A percentile compares a stretch with the other conserved stretches of the same genome.
Conservation (phyloP, 2,329 filamentous ascomycete species). For the Ceratocystis alfenasii region DNA sequence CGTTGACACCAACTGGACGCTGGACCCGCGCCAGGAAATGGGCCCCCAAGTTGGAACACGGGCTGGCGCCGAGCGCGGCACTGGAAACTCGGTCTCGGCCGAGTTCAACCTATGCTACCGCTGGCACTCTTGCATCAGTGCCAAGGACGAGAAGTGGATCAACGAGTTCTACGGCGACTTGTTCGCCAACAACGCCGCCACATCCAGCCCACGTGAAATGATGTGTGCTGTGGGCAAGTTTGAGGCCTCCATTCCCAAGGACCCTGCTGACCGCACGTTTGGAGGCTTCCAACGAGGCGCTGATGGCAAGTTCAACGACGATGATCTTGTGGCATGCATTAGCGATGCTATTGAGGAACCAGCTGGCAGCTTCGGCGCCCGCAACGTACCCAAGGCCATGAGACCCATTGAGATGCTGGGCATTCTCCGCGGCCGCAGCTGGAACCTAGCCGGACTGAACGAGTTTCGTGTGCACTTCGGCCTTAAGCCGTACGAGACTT, state of each 20-base stretch:
- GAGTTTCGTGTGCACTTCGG: constrained; percentile 77
- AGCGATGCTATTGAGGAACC: constrained; percentile 60
- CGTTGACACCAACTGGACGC: constrained; percentile 61
- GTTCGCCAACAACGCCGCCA: constrained; percentile 21
- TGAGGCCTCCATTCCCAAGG: constrained; percentile 46
- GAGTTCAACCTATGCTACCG: constrained; percentile 85
- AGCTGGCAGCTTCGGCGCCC: constrained; percentile 61
- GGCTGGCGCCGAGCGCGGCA: constrained; percentile 52
- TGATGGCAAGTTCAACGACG: constrained; percentile 61
- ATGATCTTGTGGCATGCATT: constrained; percentile 62
- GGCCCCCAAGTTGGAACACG: constrained; percentile 43
- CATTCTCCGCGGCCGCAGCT: constrained; percentile 63
- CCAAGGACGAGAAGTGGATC: constrained; percentile 70
- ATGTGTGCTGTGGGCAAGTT: constrained; percentile 51
- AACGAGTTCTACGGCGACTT: constrained; percentile 48
- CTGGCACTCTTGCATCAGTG: constrained; percentile 70
- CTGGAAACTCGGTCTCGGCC: constrained; percentile 72
- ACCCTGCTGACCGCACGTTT: constrained; percentile 59
- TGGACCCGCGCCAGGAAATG: constrained; percentile 63
- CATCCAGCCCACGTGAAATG: constrained; percentile 48
- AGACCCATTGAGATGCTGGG: constrained; percentile 67
- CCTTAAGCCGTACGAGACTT: constrained; percentile 61
- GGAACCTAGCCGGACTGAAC: constrained; percentile 68
- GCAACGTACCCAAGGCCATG: constrained; percentile 62
- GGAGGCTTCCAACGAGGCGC: constrained; percentile 50